A percentile compares a stretch with the other conserved stretches of the same genome.
These are phyloP conservation scores for Pichiaceae sp. DNA, from an alignment of 1,139 yeast species.

Conservation along the genomic window DNA sequence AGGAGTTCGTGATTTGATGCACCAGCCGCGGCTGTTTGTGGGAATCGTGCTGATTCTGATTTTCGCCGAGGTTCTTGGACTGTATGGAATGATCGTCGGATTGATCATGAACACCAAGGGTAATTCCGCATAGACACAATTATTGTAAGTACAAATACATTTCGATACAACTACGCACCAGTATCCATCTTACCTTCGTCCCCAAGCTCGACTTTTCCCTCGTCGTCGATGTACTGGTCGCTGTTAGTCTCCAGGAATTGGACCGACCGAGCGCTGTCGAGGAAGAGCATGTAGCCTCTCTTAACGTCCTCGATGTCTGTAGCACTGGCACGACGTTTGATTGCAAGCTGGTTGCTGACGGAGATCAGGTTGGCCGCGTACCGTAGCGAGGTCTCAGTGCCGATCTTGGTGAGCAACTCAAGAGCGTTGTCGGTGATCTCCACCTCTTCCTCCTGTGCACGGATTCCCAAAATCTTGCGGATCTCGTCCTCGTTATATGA, in stretches of 20 bases:
- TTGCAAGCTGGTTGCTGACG: constrained; percentile 78
- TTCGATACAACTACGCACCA: neutral
- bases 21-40: constrained; percentile 93
- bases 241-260: constrained; percentile 65
- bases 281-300: constrained; percentile 77
- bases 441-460: constrained; percentile 96
- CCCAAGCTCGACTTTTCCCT: constrained; percentile 55
- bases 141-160: neutral
- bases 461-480: constrained; percentile 72
- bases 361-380: constrained; percentile 89
- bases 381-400: constrained; percentile 85
- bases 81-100: constrained; percentile 91
- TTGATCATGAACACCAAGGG: constrained; percentile 87
- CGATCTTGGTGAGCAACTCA: constrained; percentile 85
- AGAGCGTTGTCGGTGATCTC: constrained; percentile 79
- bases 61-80: constrained; percentile 96
- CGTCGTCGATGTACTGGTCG: constrained; percentile 62
- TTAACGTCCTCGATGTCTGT: constrained; percentile 83
- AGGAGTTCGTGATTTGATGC: constrained; percentile 94
- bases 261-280: constrained; percentile 85
- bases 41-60: constrained; percentile 90
- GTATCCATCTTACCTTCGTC: constrained; percentile 9
- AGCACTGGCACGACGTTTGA: constrained; percentile 61
- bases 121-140: constrained; percentile 34
- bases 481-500: constrained; percentile 76